A percentile compares a stretch with the other conserved stretches of the same genome.
Conservation (phyloP, 1,284 basidiomycete species). For the Tilletia walkeri region DNA sequence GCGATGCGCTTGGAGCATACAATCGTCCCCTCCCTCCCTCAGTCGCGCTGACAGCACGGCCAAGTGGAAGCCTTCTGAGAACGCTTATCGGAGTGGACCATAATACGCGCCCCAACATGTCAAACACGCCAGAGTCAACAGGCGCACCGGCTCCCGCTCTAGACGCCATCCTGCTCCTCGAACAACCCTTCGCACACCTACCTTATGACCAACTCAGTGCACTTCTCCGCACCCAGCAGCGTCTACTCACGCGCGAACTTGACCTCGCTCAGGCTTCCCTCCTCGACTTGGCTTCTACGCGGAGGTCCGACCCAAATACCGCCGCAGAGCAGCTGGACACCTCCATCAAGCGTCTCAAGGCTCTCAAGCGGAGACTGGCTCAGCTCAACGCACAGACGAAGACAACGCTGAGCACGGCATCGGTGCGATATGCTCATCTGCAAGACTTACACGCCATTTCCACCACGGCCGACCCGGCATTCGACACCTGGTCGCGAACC, state of each 20-base stretch:
- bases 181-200: constrained; percentile 79
- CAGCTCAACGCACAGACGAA: constrained; percentile 33
- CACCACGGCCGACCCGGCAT: constrained; percentile 24
- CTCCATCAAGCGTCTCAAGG: constrained; percentile 57
- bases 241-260: constrained; percentile 40
- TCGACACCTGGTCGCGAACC: constrained; percentile 67
- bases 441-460: constrained; percentile 28
- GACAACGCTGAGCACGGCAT: constrained; percentile 28
- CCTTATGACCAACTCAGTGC: constrained; percentile 52
- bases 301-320: not conserved
- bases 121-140: too few relatives aligned
- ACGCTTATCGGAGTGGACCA: too few relatives aligned
- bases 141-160: constrained; percentile 24
- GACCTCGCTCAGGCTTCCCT: constrained; percentile 27
- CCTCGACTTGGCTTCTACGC: constrained; percentile 3
- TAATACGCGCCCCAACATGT: too few relatives aligned
- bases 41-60: too few relatives aligned
- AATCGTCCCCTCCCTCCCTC: too few relatives aligned
- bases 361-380: constrained; percentile 74
- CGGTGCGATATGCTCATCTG: constrained; percentile 36
- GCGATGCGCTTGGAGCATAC: too few relatives aligned
- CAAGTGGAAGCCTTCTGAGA: too few relatives aligned
- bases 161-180: constrained; percentile 79
- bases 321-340: not conserved
- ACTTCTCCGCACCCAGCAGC: constrained; percentile 45